These are phyloP conservation scores for Hydrangea macrophylla DNA, from an alignment of 148 eudicot genomes.

Conservation along the genomic window DNA sequence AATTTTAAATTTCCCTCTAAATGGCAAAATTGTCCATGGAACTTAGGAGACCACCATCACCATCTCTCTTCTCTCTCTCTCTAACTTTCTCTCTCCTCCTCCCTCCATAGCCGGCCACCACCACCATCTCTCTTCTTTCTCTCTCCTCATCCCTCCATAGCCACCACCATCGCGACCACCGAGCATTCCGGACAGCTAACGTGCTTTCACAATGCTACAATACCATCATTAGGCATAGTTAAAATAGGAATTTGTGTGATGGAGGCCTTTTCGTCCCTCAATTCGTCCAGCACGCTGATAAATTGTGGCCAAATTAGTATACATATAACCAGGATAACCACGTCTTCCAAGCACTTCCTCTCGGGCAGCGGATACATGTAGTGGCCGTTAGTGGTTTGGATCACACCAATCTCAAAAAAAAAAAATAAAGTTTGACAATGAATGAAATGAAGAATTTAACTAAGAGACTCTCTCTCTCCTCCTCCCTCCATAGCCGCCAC, in stretches of 20 bases:
- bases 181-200: neutral
- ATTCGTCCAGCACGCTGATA: conserved; percentile 97
- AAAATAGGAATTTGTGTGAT: conserved; percentile 91
- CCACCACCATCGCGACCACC: too few relatives aligned
- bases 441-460: too few relatives aligned
- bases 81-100: too few relatives aligned
- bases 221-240: conserved; percentile 98
- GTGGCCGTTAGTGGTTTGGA: conserved; percentile 25
- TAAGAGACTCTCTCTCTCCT: too few relatives aligned
- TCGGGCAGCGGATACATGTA: conserved; percentile 96
- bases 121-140: too few relatives aligned
- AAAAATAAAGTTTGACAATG: conserved; percentile 15
- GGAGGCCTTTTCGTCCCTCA: conserved; percentile 84
- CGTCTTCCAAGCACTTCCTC: conserved; percentile 99
- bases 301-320: conserved; percentile 95
- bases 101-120: too few relatives aligned
- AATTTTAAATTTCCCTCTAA: too few relatives aligned
- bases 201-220: neutral
- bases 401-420: neutral
- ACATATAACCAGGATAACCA: conserved; percentile 99
- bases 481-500: too few relatives aligned
- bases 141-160: too few relatives aligned
- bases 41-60: too few relatives aligned
- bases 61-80: too few relatives aligned
- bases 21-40: too few relatives aligned